Evolutionary conservation across 73 alveolate genomes (phyloP).

Genomic region (Tetrahymena thermophila): DNA sequence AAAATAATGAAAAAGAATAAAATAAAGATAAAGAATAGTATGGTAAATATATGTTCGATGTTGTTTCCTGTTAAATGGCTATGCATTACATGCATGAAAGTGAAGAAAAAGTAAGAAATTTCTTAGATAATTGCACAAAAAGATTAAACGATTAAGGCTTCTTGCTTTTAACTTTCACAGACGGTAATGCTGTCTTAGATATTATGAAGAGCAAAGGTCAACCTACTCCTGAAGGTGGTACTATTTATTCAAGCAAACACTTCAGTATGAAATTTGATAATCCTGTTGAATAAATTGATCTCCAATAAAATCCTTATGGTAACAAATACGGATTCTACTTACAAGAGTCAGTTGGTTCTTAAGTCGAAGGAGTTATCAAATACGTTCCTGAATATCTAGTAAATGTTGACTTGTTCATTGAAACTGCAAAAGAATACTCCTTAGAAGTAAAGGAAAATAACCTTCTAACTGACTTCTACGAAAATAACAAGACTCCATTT

Average conservation of each 20-base stretch:
- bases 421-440: conserved; percentile 67
- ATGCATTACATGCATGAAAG: conserved; percentile 83
- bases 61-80: conserved; percentile 81
- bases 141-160: conserved; percentile 75
- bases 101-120: conserved; percentile 71
- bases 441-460: conserved; percentile 60
- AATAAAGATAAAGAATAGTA: conserved; percentile 54
- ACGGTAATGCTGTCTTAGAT: conserved; percentile 68
- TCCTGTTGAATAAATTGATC: conserved; percentile 36
- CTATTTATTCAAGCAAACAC: conserved; percentile 66
- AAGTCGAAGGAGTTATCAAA: conserved; percentile 55
- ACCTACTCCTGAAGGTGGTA: conserved; percentile 17
- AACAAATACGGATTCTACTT: conserved; percentile 78
- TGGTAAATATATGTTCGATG: conserved; percentile 57
- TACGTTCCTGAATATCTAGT: conserved; percentile 82
- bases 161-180: conserved; percentile 81
- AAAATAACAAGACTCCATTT: conserved; percentile 33
- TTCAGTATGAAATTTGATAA: conserved; percentile 54
- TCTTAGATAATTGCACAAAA: conserved; percentile 61
- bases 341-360: conserved; percentile 71
- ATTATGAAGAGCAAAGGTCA: conserved; percentile 52
- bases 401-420: conserved; percentile 53
- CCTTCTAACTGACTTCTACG: conserved; percentile 67
- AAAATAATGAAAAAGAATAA: not conserved
- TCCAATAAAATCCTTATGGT: conserved; percentile 74